phyloP scores from a whole-genome alignment of 1,284 basidiomycete species.

The Leccinum subrobustum region DNA sequence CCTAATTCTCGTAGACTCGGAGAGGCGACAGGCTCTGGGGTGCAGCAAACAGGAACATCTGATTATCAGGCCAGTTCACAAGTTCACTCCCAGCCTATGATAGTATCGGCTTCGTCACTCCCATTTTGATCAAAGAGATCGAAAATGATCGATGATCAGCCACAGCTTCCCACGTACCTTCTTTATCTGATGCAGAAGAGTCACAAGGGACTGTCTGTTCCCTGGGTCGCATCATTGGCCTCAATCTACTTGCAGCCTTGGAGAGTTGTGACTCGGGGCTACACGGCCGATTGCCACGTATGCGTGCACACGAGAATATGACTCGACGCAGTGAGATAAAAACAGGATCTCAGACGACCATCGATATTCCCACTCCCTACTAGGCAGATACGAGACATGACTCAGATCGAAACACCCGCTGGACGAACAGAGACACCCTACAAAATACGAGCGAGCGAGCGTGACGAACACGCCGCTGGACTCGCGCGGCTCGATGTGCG shows the following conservation, averaged over 20 bases:
- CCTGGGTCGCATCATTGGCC: background rate
- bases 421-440: constrained; percentile 1
- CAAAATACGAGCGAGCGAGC: background rate
- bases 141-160: background rate
- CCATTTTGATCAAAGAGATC: background rate
- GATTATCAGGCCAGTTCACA: background rate
- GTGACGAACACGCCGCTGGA: background rate
- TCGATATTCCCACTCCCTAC: background rate
- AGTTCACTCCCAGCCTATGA: background rate
- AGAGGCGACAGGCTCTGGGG: too few species aligned
- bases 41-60: too few species aligned
- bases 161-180: background rate
- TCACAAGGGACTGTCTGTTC: background rate
- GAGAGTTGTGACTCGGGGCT: background rate
- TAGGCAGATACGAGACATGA: constrained; percentile 6
- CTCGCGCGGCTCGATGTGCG: constrained; percentile 23
- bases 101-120: background rate
- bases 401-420: background rate
- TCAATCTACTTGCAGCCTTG: background rate
- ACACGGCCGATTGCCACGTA: background rate
- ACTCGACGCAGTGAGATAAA: constrained; percentile 2
- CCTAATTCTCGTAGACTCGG: too few species aligned
- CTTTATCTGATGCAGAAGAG: background rate
- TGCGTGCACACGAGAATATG: background rate
- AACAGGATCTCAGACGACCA: background rate